Evolutionary conservation across 2,329 filamentous ascomycete species (phyloP), one percentile per base, ranked within the genome.

Genomic region (Talaromyces sp.): DNA sequence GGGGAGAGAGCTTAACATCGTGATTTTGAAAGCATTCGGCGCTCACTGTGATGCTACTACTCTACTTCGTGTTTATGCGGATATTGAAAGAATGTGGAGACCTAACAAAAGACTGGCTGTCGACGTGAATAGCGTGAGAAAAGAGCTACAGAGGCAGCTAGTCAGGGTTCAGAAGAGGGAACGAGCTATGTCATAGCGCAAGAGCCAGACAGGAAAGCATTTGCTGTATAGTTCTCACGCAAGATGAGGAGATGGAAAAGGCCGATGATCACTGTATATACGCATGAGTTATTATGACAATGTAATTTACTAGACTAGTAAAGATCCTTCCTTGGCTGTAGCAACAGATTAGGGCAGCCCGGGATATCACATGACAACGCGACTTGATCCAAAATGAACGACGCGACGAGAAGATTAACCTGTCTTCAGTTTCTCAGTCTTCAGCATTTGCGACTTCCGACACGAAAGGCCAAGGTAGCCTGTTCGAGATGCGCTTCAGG

Each of bases 1-100:
- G 9, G 78, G 78, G n/a, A 77, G 77, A 27, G 74, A 73, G 54
- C 75, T 80, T 68, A 74, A 78, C 31, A 73, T 78, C 49, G 68
- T 73, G 19, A 77, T 79, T 56, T 67, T 80, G 33, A 76, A 74
- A 47, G 78, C 78, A 5, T 80, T 80, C 68, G 75, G 74, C 47
- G 67, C 71, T 31, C 79, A 77, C 63, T 77, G 74, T 62, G 74
- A 74, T 10, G 73, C 73, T 7, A 65, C 74, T 7, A 75, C 76
- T 63, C 70, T 80, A 17, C 70, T 78, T 64, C 73, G 78, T 33
- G 74, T 73, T 27, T 80, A 77, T 76, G 60, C 74, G 19, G 72
- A 76, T 63, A 74, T 80, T 49, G 77, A 79, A 57, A 71, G 71
- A n/a, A 71, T 80, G 39, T 80, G 78, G 78, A 73, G 75, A 39